Evolutionary conservation across 345 rosid genomes (phyloP).

Genomic region (Gossypium sturtianum): DNA sequence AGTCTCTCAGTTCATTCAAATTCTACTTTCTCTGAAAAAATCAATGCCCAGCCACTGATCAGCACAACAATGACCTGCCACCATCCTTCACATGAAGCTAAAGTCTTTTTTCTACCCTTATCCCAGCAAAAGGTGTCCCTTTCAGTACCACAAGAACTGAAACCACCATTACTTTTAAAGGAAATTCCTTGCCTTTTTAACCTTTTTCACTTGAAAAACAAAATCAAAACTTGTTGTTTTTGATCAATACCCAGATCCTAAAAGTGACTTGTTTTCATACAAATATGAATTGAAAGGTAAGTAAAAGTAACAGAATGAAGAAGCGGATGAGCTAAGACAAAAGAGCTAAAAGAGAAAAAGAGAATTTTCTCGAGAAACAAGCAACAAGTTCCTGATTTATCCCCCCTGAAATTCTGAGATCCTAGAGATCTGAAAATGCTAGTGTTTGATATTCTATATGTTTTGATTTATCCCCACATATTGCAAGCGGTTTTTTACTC

Average conservation of each 20-base stretch:
- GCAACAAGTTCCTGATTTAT: conserved; percentile 18
- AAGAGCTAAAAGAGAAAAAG: conserved; percentile 9
- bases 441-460: conserved; percentile 18
- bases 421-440: conserved; percentile 82
- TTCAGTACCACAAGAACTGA: conserved; percentile 24
- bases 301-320: conserved; percentile 21
- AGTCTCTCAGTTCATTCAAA: conserved; percentile 23
- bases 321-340: conserved; percentile 20
- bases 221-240: conserved; percentile 13
- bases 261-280: conserved; percentile 22
- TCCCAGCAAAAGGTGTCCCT: conserved; percentile 21
- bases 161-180: conserved; percentile 20
- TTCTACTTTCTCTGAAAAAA: conserved; percentile 20
- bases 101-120: conserved; percentile 18
- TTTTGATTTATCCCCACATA: conserved; percentile 41
- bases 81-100: conserved; percentile 25
- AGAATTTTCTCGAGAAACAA: conserved; percentile 52
- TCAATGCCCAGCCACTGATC: conserved; percentile 19
- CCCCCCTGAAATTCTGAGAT: conserved; percentile 54
- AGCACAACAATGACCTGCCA: conserved; percentile 25
- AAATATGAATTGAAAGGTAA: conserved; percentile 16
- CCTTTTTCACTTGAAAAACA: conserved; percentile 9
- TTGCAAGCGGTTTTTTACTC: conserved; percentile 27
- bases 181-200: background rate
- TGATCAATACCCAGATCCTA: conserved; percentile 29